Conservation (phyloP, 106 monocot genomes). For the Dendrobium officinale region DNA sequence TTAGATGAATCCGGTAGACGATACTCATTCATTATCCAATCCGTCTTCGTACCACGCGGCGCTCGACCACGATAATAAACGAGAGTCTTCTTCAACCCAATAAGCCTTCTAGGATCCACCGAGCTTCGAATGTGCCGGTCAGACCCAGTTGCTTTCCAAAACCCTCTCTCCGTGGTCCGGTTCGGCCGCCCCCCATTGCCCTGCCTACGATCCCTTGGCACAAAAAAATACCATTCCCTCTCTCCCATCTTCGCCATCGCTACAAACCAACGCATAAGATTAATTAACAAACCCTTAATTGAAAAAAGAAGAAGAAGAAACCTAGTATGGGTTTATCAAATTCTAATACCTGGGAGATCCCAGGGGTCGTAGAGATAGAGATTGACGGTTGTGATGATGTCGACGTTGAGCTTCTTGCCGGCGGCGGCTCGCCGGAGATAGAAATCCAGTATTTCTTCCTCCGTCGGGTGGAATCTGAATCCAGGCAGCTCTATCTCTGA, state of each 20-base stretch:
- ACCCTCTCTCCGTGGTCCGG: slow-evolving; percentile 43
- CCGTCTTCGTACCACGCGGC: slow-evolving; percentile 50
- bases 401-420: slow-evolving; percentile 34
- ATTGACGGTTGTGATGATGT: slow-evolving; percentile 36
- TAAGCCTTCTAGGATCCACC: slow-evolving; percentile 24
- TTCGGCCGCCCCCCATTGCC: slow-evolving; percentile 29
- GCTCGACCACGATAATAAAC: slow-evolving; percentile 67
- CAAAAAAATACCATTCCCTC: slow-evolving; percentile 55
- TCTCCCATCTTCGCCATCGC: slow-evolving; percentile 39
- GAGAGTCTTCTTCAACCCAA: slow-evolving; percentile 70
- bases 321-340: neutral
- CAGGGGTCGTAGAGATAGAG: slow-evolving; percentile 43
- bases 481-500: neutral
- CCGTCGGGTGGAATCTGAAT: slow-evolving; percentile 11
- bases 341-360: slow-evolving; percentile 33
- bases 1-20: slow-evolving; percentile 30
- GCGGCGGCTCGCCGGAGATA: slow-evolving; percentile 28
- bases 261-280: neutral
- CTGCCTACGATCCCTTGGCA: slow-evolving; percentile 31
- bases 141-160: slow-evolving; percentile 55
- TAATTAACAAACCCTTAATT: neutral
- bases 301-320: neutral
- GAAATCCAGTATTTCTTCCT: slow-evolving; percentile 27
- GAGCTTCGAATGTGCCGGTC: slow-evolving; percentile 31
- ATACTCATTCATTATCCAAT: slow-evolving; percentile 80